A percentile compares a stretch with the other conserved stretches of the same genome.
phyloP scores from a whole-genome alignment of 225 moss, liverwort and hornwort genomes.

The Asterella californica region DNA sequence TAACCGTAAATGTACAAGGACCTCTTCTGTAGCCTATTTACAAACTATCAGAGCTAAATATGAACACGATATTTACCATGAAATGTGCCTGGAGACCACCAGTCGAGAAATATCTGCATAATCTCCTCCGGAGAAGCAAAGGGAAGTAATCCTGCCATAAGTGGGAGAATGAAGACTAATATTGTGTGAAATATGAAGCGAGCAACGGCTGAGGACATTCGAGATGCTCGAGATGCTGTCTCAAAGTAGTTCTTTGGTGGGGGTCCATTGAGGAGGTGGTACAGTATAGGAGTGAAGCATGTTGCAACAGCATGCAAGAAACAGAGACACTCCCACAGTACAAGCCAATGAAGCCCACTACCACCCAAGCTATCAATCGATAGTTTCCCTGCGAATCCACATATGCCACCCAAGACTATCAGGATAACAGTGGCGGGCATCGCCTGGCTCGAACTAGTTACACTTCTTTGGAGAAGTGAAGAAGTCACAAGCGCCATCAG shows the following conservation, averaged over 20 bases:
- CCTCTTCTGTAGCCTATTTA: background rate
- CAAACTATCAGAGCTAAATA: background rate
- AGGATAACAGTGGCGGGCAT: slow-evolving; percentile 94
- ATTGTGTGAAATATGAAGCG: slow-evolving; percentile 50
- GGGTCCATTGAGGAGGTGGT: slow-evolving; percentile 54
- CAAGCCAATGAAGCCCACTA: slow-evolving; percentile 72
- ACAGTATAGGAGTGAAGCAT: slow-evolving; percentile 63
- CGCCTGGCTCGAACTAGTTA: slow-evolving; percentile 69
- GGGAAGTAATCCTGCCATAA: slow-evolving; percentile 73
- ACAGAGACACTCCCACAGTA: slow-evolving; percentile 72
- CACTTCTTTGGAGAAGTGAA: slow-evolving; percentile 59
- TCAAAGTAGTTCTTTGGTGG: slow-evolving; percentile 15
- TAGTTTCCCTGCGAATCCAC: slow-evolving; percentile 74
- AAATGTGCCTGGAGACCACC: slow-evolving; percentile 10
- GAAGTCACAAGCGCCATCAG: slow-evolving; percentile 64
- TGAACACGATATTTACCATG: background rate
- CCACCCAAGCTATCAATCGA: slow-evolving; percentile 95
- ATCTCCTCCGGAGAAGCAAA: slow-evolving; percentile 57
- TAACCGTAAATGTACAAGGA: background rate
- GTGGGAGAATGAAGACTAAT: slow-evolving; percentile 56
- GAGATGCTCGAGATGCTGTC: slow-evolving; percentile 13
- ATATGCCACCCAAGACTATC: slow-evolving; percentile 68
- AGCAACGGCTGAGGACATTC: slow-evolving; percentile 35
- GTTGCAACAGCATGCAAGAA: slow-evolving; percentile 54
- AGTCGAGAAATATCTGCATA: slow-evolving; percentile 15